phyloP scores from a whole-genome alignment of 441 rosid genomes.

The Euphorbia celastroides region DNA sequence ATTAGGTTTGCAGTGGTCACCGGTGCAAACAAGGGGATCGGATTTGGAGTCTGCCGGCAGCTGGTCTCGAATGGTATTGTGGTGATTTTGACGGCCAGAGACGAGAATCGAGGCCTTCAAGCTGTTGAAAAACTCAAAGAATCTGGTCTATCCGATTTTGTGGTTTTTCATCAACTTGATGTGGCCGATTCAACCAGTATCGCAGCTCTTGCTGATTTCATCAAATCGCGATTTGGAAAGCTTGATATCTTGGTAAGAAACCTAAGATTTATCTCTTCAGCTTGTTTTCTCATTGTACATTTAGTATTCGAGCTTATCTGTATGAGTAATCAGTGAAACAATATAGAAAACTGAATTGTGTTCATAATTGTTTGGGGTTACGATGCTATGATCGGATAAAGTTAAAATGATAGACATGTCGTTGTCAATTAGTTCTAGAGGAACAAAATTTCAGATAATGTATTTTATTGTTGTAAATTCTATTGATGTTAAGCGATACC shows the following conservation, averaged over 20 bases:
- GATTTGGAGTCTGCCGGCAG: slow-evolving; percentile 34
- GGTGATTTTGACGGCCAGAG: slow-evolving; percentile 35
- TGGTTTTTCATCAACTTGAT: slow-evolving; percentile 22
- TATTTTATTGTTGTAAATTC: too few species aligned
- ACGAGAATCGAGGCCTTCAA: slow-evolving; percentile 18
- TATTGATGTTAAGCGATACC: too few species aligned
- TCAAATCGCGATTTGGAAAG: slow-evolving; percentile 15
- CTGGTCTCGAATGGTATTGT: slow-evolving; percentile 27
- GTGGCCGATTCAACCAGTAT: slow-evolving; percentile 9
- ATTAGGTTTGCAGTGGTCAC: slow-evolving; percentile 20
- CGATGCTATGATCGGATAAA: not conserved
- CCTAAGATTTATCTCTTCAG: too few species aligned
- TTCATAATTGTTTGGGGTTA: too few species aligned
- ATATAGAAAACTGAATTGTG: too few species aligned
- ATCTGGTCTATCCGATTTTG: slow-evolving; percentile 15
- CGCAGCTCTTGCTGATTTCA: slow-evolving; percentile 10
- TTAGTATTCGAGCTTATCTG: too few species aligned
- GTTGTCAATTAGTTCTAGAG: not conserved
- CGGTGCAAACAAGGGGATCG: slow-evolving; percentile 41
- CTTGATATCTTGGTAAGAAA: slow-evolving; percentile 20
- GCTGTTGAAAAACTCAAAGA: slow-evolving; percentile 18
- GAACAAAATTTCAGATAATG: not conserved
- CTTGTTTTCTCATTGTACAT: too few species aligned
- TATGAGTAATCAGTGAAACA: too few species aligned
- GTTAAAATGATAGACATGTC: too few species aligned